These are phyloP conservation scores for Aspergillus melleus DNA, from an alignment of 2,329 filamentous ascomycete species.

Conservation along the genomic window DNA sequence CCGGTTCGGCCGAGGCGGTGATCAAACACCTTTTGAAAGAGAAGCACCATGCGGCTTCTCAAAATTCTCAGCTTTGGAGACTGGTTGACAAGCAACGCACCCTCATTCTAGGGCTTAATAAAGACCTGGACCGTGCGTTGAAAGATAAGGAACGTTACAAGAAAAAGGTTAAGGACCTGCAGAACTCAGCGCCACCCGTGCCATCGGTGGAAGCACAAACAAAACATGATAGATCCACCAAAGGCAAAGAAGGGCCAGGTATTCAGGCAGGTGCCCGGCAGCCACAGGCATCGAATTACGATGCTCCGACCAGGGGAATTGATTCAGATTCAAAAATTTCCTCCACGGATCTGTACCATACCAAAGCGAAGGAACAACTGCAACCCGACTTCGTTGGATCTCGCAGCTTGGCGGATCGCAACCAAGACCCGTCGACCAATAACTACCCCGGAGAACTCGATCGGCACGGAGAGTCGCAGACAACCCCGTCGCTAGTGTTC, in stretches of 20 bases:
- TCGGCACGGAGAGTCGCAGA: slow-evolving; percentile 8
- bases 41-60: slow-evolving; percentile 82
- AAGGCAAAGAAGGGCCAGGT: neutral
- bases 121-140: slow-evolving; percentile 83
- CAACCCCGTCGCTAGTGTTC: slow-evolving; percentile 11
- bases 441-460: slow-evolving; percentile 4
- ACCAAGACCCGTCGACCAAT: neutral
- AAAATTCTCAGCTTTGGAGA: slow-evolving; percentile 92
- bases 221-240: slow-evolving; percentile 13
- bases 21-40: slow-evolving; percentile 88
- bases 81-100: slow-evolving; percentile 93
- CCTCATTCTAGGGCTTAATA: slow-evolving; percentile 91
- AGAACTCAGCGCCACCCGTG: slow-evolving; percentile 48
- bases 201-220: slow-evolving; percentile 21
- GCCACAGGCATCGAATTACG: slow-evolving; percentile 1
- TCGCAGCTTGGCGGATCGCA: neutral
- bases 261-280: neutral
- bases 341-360: neutral
- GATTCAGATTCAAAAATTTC: neutral
- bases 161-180: slow-evolving; percentile 79
- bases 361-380: neutral
- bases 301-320: neutral
- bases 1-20: slow-evolving; percentile 84
- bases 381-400: neutral
- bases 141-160: slow-evolving; percentile 95